These are phyloP conservation scores for Apostasia ramifera DNA, from an alignment of 106 monocot genomes.

Conservation along the genomic window DNA sequence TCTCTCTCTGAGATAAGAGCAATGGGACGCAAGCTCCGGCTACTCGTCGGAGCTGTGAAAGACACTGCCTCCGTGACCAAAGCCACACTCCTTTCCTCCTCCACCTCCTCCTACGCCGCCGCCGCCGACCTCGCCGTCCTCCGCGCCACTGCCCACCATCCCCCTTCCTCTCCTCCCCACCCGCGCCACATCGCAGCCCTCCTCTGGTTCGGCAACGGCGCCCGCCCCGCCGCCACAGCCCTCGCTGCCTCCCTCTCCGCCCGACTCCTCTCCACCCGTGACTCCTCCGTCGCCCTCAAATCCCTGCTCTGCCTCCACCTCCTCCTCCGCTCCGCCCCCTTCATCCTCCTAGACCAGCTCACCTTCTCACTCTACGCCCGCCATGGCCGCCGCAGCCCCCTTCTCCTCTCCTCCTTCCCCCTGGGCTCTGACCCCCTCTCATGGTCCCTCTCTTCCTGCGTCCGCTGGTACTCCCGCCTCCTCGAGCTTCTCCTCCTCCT, in stretches of 20 bases:
- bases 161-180: constrained; percentile 25
- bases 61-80: constrained; percentile 19
- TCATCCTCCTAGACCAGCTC: constrained; percentile 42
- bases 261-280: constrained; percentile 27
- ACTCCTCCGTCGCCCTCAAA: constrained; percentile 52
- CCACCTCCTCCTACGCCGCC: constrained; percentile 5
- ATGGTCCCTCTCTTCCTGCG: constrained; percentile 29
- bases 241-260: constrained; percentile 22
- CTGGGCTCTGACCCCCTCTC: constrained; percentile 10
- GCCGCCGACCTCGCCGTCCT: constrained; percentile 33
- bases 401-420: constrained; percentile 34
- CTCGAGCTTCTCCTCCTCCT: constrained; percentile 29
- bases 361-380: constrained; percentile 23
- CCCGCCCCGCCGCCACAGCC: constrained; percentile 33
- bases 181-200: constrained; percentile 25
- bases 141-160: constrained; percentile 48
- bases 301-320: constrained; percentile 41
- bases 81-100: constrained; percentile 2
- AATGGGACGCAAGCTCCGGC: constrained; percentile 35
- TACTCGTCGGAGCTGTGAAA: constrained; percentile 21
- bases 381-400: constrained; percentile 23
- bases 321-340: constrained; percentile 31
- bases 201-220: constrained; percentile 44
- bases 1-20: too few species aligned
- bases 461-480: constrained; percentile 46